Base-by-base conservation (phyloP, 2,329 filamentous ascomycete genomes). In the Metarhizium robertsii region DNA sequence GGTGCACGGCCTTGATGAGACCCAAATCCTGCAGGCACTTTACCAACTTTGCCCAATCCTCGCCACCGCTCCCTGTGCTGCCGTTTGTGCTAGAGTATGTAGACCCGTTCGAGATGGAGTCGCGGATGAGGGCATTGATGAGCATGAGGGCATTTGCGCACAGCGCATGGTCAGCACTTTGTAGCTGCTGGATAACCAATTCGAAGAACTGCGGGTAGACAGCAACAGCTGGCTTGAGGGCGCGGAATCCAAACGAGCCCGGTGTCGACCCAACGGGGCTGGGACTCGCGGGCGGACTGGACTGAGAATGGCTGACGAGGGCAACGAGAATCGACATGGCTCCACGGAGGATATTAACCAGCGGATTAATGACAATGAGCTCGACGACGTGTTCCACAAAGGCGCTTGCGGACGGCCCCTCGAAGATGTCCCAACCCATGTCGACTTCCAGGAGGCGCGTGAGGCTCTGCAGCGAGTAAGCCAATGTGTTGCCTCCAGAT, bases 271-370 rank as follows among this genome's bases (percentile, higher is more conserved):
- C 62, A 36, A 68, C 68, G 20, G 69, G 60, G 53, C 32, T 34
- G 32, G 32, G 32, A 34, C 60, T 62, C 30, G 64, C 73, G 50
- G 71, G 66, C 11, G 71, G 65, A 46, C 76, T 72, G 11, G 79
- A 81, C 66, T 90, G 85, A 32, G 91, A 90, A 71, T 95, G 88
- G 59, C 90, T 87, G 53, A 99, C 92, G 56, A 97, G 86, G 13
- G 92, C 90, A 50, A 96, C 92, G 55, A 99, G 81, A 59, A 99
- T 95, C 50, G 91, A 92, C 88, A 99, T 96, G 66, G 92, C 92
- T 65, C 94, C 94, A 60, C 94, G 85, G 58, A 99, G 83, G 67
- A 97, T 96, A 69, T 99, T 99, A 72, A 99, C 94, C 58, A 99
- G 81, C 29, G 92, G 94, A 69, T 97, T 94, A 36, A 85, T 92